A percentile compares a stretch with the other conserved stretches of the same genome.
Evolutionary conservation across 2,329 filamentous ascomycete genomes (phyloP).

Genomic region (Epichloe coenophiala): DNA sequence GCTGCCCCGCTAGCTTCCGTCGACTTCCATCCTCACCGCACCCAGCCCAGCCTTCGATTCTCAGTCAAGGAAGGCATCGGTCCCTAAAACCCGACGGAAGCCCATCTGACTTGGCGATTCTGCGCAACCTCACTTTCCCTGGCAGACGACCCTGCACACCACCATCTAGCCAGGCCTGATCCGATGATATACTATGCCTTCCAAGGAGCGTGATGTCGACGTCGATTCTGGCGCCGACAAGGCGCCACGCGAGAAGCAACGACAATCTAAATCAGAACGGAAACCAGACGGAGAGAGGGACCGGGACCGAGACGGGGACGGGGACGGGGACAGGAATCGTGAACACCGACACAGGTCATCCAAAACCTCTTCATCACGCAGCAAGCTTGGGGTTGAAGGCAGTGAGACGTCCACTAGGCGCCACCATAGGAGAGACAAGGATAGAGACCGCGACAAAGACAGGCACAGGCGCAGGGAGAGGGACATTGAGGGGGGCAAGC

Average conservation of each 20-base stretch:
- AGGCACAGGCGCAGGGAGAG: slow-evolving; percentile 22
- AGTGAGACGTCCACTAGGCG: slow-evolving; percentile 25
- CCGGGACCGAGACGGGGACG: slow-evolving; percentile 16
- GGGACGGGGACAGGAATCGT: slow-evolving; percentile 9
- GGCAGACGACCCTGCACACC: background rate
- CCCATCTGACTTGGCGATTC: background rate
- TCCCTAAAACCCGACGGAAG: background rate
- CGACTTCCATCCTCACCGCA: slow-evolving; percentile 1
- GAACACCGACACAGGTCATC: slow-evolving; percentile 26
- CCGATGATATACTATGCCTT: slow-evolving; percentile 25
- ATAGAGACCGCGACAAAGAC: slow-evolving; percentile 18
- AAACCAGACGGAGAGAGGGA: slow-evolving; percentile 12
- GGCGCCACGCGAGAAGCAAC: slow-evolving; percentile 25
- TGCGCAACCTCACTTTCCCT: background rate
- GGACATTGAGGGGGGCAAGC: slow-evolving; percentile 22
- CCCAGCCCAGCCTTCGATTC: background rate
- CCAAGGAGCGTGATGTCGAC: slow-evolving; percentile 29
- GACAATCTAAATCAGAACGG: slow-evolving; percentile 25
- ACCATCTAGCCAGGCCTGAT: background rate
- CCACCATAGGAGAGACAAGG: slow-evolving; percentile 18
- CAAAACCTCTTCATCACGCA: slow-evolving; percentile 28
- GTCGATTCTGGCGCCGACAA: slow-evolving; percentile 20
- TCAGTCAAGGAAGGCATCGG: slow-evolving; percentile 1
- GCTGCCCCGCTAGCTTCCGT: background rate
- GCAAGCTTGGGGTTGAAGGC: slow-evolving; percentile 25